phyloP scores from a whole-genome alignment of 1,139 yeast genomes.

The Sugiyamaella neomexicana region DNA sequence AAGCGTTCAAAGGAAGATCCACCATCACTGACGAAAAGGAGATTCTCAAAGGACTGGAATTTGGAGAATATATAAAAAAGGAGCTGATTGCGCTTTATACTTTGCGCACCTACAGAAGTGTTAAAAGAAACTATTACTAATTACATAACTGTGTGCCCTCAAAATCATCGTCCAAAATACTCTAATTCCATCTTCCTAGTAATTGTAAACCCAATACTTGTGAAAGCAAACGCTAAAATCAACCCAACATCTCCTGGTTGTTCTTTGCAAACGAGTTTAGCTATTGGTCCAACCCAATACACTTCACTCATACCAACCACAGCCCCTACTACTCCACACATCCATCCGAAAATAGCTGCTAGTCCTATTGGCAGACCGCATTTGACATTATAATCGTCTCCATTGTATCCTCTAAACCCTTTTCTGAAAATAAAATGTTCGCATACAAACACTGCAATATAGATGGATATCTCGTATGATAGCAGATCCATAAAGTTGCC shows the following conservation, averaged over 20 bases:
- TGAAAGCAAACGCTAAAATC: conserved; percentile 73
- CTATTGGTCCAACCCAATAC: conserved; percentile 74
- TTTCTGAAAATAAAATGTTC: conserved; percentile 74
- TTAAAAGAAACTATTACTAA: conserved; percentile 38
- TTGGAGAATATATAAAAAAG: conserved; percentile 43
- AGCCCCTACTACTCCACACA: conserved; percentile 70
- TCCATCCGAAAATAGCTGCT: conserved; percentile 62
- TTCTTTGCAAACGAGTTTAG: conserved; percentile 50
- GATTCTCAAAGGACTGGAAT: conserved; percentile 36
- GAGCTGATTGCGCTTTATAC: conserved; percentile 41
- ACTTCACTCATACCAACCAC: conserved; percentile 78
- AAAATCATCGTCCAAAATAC: conserved; percentile 10
- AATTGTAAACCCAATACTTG: conserved; percentile 14
- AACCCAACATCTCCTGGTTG: conserved; percentile 77
- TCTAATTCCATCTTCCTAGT: conserved; percentile 13
- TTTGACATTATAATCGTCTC: conserved; percentile 55
- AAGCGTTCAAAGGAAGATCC: conserved; percentile 36
- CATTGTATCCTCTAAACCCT: conserved; percentile 37
- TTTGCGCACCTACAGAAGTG: conserved; percentile 39
- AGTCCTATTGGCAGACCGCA: conserved; percentile 57
- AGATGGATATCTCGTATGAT: conserved; percentile 91
- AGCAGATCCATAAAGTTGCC: conserved; percentile 72
- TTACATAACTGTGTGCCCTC: not conserved
- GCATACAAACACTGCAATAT: conserved; percentile 66
- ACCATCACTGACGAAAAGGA: conserved; percentile 30